Base-by-base conservation (phyloP, 345 rosid species). In the Abelmoschus esculentus region DNA sequence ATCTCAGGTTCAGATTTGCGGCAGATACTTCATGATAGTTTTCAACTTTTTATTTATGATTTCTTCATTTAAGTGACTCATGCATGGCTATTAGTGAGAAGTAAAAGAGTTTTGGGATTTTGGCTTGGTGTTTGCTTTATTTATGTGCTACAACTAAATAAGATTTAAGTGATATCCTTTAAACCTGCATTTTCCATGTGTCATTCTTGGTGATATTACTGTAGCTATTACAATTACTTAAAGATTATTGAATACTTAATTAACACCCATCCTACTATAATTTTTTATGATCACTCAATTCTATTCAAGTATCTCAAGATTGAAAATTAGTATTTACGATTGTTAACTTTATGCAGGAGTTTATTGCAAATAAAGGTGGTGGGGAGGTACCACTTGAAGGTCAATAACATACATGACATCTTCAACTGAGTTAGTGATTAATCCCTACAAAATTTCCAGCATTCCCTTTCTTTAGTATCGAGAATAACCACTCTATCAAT, bases 371-470 rank as follows among this genome's bases (percentile, higher is more conserved):
- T 80, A 96, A 95, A 88, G 98, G 99, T 53, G 79, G 77, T 64
- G 96, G 96, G 42, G 99, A 91, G 80, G 90, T 82, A 75, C 99
- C 99, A 18, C 96, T 91, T 63, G 98, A 91, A 83, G 99, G 58
- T 87, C 96, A 15, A 89, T 95, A 63, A 97, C 96, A 10, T 97
- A 95, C 82, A 95, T 95, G 97, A 95, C 97, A 44, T 95, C 99
- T 75, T 91, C 99, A 75, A 95, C 99, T 34, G 99, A 95, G 99
- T 95, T 63, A 83, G 95, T 86, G 47, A 53, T 70, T 32, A 55
- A n/a, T 40, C 22, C 15, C 38, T 53, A 0, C 18, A 61, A 38
- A 70, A 36, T 46, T 58, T 64, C 29, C 28, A 31, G 57, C 14
- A 36, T 60, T 22, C 31, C 32, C 46, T 32, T 46, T 55, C 71